Evolutionary conservation across 2,329 filamentous ascomycete genomes (phyloP).

Genomic region (Colletotrichum sp.): DNA sequence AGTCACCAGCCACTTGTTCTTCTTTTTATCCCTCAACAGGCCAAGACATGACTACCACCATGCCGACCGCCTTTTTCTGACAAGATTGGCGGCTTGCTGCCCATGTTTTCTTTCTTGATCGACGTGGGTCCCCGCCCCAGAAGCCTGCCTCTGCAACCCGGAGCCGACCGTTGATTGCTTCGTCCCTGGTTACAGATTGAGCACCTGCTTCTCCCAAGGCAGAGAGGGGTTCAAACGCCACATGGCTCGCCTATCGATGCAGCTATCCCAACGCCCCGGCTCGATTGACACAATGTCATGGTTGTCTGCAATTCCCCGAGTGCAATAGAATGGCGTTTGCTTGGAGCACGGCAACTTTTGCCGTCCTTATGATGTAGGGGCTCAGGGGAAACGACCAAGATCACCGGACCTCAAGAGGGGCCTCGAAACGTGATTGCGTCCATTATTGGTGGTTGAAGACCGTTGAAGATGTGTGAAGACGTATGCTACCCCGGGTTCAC

Average conservation of each 20-base stretch:
- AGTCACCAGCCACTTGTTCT: background rate
- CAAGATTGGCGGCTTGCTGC: background rate
- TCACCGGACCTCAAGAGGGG: background rate
- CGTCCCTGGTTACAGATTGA: background rate
- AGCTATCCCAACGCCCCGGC: background rate
- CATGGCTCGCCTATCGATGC: background rate
- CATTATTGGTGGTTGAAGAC: background rate
- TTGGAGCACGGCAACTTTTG: background rate
- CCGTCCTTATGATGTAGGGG: background rate
- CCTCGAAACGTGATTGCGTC: background rate
- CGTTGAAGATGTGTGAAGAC: background rate
- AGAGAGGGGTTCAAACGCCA: background rate
- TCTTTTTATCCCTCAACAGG: background rate
- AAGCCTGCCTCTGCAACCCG: background rate
- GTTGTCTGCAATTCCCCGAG: background rate
- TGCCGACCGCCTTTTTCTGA: background rate
- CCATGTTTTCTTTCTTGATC: background rate
- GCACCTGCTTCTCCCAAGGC: background rate
- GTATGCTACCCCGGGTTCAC: background rate
- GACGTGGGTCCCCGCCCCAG: background rate
- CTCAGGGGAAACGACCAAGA: background rate
- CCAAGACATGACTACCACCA: background rate
- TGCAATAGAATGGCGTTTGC: background rate
- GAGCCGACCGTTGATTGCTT: background rate
- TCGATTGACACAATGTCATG: background rate